Evolutionary conservation across 306 rosid genomes (phyloP).

Genomic region (Urtica urens): DNA sequence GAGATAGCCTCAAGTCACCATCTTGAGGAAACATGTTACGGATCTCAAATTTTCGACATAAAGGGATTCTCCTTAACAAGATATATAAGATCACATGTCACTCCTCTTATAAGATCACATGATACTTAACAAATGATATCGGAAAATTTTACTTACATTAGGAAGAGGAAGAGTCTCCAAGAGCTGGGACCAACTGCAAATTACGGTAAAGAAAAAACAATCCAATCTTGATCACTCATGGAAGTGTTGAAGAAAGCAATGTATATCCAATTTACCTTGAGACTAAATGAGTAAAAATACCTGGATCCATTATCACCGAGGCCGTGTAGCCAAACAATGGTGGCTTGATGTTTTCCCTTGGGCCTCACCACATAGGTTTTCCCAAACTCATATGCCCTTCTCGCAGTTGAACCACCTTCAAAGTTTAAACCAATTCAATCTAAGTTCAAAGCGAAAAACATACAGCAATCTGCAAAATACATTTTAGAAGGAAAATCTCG

Average conservation of each 20-base stretch:
- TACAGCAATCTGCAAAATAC: too few species aligned
- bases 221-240: not conserved
- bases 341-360: conserved; percentile 97
- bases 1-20: too few species aligned
- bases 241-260: not conserved
- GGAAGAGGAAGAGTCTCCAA: conserved; percentile 90
- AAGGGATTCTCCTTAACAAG: too few species aligned
- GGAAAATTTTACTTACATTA: conserved; percentile 51
- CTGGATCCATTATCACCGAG: conserved; percentile 99
- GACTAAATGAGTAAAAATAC: conserved; percentile 23
- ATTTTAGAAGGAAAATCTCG: too few species aligned
- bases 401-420: conserved; percentile 56
- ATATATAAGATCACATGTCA: too few species aligned
- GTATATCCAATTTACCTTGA: not conserved
- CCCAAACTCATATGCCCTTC: conserved; percentile 71
- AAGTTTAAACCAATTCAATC: conserved; percentile 12
- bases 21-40: too few species aligned
- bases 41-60: too few species aligned
- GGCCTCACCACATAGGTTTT: conserved; percentile 92
- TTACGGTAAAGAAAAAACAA: conserved; percentile 22
- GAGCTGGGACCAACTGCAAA: conserved; percentile 95
- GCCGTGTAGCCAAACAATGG: conserved; percentile 95
- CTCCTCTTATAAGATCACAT: too few species aligned
- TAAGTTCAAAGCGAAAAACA: conserved; percentile 6
- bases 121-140: too few species aligned